Percentiles rank a stretch among this genome's conserved stretches.
Evolutionary conservation across 176 grass and related monocot species (phyloP).

Genomic region (Tillandsia fasciculata): DNA sequence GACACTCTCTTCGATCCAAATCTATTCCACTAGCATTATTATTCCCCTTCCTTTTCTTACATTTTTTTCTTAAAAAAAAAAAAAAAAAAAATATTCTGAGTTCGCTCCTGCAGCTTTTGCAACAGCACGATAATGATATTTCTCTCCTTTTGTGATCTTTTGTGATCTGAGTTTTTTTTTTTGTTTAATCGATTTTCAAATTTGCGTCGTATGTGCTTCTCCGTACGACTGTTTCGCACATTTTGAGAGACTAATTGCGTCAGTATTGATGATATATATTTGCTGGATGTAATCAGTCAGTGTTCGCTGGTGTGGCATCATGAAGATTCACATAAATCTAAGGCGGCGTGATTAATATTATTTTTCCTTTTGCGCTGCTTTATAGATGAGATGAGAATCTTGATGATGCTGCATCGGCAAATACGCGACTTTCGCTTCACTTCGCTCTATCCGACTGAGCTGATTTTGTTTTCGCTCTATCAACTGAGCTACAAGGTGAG

Average conservation of each 20-base stretch:
- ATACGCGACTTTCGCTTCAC: slow-evolving; percentile 21
- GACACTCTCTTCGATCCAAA: too few species aligned
- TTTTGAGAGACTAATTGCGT: not conserved
- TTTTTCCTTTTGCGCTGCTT: not conserved
- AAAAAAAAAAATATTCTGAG: not conserved
- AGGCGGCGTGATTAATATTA: slow-evolving; percentile 4
- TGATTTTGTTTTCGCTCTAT: not conserved
- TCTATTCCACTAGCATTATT: too few species aligned
- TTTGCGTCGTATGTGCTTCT: not conserved
- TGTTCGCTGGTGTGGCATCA: slow-evolving; percentile 74
- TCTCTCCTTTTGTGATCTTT: not conserved
- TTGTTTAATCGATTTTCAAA: not conserved
- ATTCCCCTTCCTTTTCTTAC: not conserved
- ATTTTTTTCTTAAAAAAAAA: not conserved
- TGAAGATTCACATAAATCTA: slow-evolving; percentile 83
- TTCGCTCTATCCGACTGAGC: not conserved
- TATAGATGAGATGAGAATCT: slow-evolving; percentile 57
- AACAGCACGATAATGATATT: not conserved
- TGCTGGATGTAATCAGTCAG: slow-evolving; percentile 21
- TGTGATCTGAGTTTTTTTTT: not conserved
- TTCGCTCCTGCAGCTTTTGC: too few species aligned
- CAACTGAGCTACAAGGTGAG: not conserved
- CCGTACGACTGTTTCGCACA: too few species aligned
- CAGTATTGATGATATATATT: not conserved
- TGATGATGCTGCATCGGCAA: slow-evolving; percentile 99